Conservation (phyloP, 2,329 filamentous ascomycete species). For the Dactylellina parvicollis region DNA sequence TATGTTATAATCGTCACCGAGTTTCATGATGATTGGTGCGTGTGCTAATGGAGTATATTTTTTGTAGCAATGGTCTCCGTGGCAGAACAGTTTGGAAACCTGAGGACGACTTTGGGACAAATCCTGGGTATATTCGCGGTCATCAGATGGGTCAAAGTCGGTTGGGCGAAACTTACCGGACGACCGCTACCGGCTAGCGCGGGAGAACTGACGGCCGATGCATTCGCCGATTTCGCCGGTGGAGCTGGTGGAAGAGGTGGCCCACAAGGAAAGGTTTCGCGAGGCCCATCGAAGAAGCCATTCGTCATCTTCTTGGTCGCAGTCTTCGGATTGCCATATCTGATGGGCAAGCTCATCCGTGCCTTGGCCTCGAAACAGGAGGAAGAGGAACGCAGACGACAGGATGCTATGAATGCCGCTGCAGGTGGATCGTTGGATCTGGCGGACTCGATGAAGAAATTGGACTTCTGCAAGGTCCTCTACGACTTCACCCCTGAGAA, state of each 20-base stretch:
- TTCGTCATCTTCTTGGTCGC: constrained; percentile 95
- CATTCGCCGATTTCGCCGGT: constrained; percentile 80
- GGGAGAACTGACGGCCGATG: constrained; percentile 84
- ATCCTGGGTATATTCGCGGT: constrained; percentile 94
- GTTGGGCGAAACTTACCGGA: constrained; percentile 91
- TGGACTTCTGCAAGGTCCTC: constrained; percentile 93
- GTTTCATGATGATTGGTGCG: constrained; percentile 36
- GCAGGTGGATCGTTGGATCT: constrained; percentile 60
- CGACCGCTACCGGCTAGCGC: constrained; percentile 88
- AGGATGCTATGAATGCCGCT: constrained; percentile 62
- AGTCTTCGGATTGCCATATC: constrained; percentile 92
- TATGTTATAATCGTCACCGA: constrained; percentile 64
- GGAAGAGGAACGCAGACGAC: constrained; percentile 75
- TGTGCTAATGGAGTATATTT: constrained; percentile 57
- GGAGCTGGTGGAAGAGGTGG: constrained; percentile 59
- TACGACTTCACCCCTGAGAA: constrained; percentile 92
- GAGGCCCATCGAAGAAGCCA: constrained; percentile 89
- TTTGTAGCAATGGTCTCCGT: constrained; percentile 91
- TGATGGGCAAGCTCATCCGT: constrained; percentile 96
- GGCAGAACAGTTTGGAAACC: constrained; percentile 93
- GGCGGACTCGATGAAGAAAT: constrained; percentile 74
- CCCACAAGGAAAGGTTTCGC: constrained; percentile 72
- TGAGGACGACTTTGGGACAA: constrained; percentile 91
- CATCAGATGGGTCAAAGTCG: constrained; percentile 90
- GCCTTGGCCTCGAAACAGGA: constrained; percentile 84